phyloP scores from a whole-genome alignment of 1,284 basidiomycete species.

The Testicularia cyperi region DNA sequence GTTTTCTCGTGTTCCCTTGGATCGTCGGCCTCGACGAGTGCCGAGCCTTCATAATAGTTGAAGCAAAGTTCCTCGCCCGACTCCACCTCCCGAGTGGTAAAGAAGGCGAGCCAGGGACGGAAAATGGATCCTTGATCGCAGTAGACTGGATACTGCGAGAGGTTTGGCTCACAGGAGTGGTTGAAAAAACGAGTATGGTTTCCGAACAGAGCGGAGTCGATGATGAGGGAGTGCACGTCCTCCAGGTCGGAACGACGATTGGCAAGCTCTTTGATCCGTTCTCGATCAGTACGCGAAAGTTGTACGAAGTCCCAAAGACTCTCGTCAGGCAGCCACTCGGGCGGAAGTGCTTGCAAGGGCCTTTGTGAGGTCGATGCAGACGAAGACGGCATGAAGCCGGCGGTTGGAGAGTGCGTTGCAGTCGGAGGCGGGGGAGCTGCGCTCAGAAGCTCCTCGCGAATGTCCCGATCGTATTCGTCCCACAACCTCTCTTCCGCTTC shows the following conservation, averaged over 20 bases:
- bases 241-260: conserved; percentile 8
- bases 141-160: conserved; percentile 71
- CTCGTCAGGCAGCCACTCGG: conserved; percentile 1
- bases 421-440: no score
- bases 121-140: conserved; percentile 68
- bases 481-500: no score
- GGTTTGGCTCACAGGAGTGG: conserved; percentile 86
- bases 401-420: no score
- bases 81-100: conserved; percentile 69
- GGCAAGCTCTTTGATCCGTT: no score
- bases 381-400: no score
- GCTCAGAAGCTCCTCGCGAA: no score
- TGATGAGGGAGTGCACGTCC: conserved; percentile 12
- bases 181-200: conserved; percentile 50
- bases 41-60: conserved; percentile 9
- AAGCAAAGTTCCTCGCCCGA: conserved; percentile 65
- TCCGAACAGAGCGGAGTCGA: conserved; percentile 45
- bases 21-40: background rate
- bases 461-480: no score
- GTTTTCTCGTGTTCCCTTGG: background rate
- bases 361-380: no score
- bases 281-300: no score
- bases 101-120: conserved; percentile 69
- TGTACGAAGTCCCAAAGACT: conserved; percentile 5
- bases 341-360: no score